Conservation (phyloP, 2,329 filamentous ascomycete genomes). For the Akanthomyces uredinophilus region DNA sequence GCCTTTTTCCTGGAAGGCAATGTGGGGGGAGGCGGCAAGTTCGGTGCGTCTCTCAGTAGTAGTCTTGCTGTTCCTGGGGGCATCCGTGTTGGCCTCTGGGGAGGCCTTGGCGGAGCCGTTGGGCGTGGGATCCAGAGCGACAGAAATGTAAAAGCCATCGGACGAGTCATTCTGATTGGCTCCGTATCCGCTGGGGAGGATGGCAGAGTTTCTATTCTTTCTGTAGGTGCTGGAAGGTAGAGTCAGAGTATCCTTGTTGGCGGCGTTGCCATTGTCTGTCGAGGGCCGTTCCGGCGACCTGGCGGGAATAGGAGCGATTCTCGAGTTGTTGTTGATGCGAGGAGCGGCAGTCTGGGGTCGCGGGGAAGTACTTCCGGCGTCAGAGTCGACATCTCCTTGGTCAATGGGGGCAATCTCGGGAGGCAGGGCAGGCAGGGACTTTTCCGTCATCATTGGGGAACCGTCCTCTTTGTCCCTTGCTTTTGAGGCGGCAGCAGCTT, state of each 20-base stretch:
- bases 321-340: conserved; percentile 48
- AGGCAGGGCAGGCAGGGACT: conserved; percentile 86
- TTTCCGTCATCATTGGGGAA: conserved; percentile 72
- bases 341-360: conserved; percentile 43
- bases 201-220: conserved; percentile 68
- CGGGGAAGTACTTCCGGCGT: conserved; percentile 66
- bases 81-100: conserved; percentile 43
- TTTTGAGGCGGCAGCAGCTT: conserved; percentile 56
- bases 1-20: conserved; percentile 83
- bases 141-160: conserved; percentile 71
- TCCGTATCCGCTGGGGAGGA: conserved; percentile 46
- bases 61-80: conserved; percentile 54
- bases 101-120: conserved; percentile 50
- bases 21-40: conserved; percentile 65
- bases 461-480: conserved; percentile 54
- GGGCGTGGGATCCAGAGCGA: conserved; percentile 65
- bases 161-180: conserved; percentile 47
- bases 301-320: conserved; percentile 47
- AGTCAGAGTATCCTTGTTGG: conserved; percentile 54
- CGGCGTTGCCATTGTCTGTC: conserved; percentile 24
- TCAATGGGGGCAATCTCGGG: conserved; percentile 63
- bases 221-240: conserved; percentile 73
- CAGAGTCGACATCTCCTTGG: conserved; percentile 55
- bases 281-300: conserved; percentile 49
- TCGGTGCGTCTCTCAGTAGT: conserved; percentile 42